Evolutionary conservation across 192 early-diverging fungal genomes (phyloP).

Genomic region (Backusella circina): DNA sequence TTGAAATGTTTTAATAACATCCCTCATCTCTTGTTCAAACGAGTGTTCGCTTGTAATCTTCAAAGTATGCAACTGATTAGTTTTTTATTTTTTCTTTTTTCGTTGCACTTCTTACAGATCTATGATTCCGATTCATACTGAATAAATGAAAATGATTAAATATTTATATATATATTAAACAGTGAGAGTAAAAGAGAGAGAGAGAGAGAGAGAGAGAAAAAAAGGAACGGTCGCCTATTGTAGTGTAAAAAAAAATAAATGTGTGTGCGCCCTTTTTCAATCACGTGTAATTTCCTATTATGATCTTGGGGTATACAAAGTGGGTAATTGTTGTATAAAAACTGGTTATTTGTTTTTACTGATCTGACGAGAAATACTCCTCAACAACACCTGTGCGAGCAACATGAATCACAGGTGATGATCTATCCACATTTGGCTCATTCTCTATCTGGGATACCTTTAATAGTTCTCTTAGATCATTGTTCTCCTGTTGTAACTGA

Average conservation of each 20-base stretch:
- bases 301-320: neutral
- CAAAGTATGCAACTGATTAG: neutral
- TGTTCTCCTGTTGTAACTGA: slow-evolving; percentile 15
- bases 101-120: neutral
- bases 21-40: neutral
- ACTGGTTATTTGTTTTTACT: neutral
- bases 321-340: neutral
- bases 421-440: neutral
- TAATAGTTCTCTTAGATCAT: slow-evolving; percentile 6
- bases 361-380: slow-evolving; percentile 3
- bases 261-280: neutral
- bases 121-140: neutral
- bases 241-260: neutral
- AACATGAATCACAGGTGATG: slow-evolving; percentile 3
- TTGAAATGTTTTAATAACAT: neutral
- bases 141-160: neutral
- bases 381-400: neutral
- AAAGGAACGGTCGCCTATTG: neutral
- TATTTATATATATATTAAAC: neutral
- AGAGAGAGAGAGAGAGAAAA: neutral
- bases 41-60: neutral
- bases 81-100: neutral
- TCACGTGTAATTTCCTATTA: neutral
- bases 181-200: neutral
- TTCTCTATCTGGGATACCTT: neutral